A percentile compares a stretch with the other conserved stretches of the same genome.
phyloP scores from a whole-genome alignment of 164 flowering plant species.

The Platanus orientalis region DNA sequence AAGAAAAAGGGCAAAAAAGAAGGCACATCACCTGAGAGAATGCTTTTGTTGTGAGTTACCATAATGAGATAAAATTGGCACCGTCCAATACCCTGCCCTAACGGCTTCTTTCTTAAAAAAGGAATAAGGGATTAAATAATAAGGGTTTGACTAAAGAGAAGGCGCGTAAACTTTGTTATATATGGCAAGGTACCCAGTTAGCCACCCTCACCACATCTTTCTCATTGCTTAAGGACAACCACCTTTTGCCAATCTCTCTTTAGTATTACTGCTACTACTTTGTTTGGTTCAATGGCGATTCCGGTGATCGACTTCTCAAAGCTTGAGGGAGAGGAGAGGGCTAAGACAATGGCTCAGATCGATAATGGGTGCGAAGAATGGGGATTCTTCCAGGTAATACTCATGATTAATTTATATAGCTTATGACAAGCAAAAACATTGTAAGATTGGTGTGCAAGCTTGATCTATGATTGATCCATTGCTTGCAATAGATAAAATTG shows the following conservation, averaged over 20 bases:
- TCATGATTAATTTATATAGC: no score
- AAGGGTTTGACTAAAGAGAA: conserved; percentile 5
- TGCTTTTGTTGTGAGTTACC: background rate
- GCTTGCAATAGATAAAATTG: no score
- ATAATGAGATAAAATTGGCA: background rate
- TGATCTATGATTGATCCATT: no score
- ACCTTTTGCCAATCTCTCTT: background rate
- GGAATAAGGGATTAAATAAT: background rate
- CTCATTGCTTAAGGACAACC: background rate
- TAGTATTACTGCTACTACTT: background rate
- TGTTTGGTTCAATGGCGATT: conserved; percentile 49
- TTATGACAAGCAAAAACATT: no score
- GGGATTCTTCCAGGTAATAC: conserved; percentile 83
- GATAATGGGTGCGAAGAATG: conserved; percentile 72
- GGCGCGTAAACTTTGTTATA: conserved; percentile 14
- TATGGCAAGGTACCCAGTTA: background rate
- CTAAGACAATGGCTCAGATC: conserved; percentile 52
- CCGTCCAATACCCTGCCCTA: conserved; percentile 3
- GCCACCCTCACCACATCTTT: background rate
- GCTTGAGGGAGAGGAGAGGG: conserved; percentile 67
- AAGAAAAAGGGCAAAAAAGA: no score
- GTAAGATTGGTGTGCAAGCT: no score
- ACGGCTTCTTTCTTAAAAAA: no score
- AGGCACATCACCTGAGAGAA: no score
- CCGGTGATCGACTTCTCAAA: conserved; percentile 91